These are phyloP conservation scores for Tilletia indica DNA, from an alignment of 1,284 basidiomycete species.

Conservation along the genomic window DNA sequence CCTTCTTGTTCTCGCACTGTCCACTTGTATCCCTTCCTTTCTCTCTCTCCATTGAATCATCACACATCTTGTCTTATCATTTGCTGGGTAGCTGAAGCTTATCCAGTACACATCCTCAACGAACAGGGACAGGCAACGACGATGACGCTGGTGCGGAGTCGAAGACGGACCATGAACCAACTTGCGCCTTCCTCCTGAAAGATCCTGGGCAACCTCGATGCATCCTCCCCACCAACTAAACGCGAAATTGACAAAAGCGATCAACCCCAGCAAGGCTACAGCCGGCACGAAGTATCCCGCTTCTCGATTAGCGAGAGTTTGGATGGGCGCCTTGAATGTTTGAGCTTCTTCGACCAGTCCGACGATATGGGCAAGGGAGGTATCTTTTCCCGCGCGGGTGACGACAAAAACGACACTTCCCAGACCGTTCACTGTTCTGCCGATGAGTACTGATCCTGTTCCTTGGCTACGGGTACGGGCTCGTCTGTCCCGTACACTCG, in stretches of 20 bases:
- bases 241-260: conserved; percentile 81
- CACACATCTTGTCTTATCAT: no score
- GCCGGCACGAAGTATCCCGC: conserved; percentile 93
- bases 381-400: conserved; percentile 91
- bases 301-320: conserved; percentile 89
- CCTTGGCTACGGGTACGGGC: conserved; percentile 84
- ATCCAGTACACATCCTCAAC: conserved; percentile 90
- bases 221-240: conserved; percentile 57
- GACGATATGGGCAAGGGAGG: conserved; percentile 92
- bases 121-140: conserved; percentile 99
- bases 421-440: conserved; percentile 92
- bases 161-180: conserved; percentile 87
- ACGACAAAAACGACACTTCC: conserved; percentile 95
- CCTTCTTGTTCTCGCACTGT: no score
- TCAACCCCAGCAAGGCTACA: conserved; percentile 75
- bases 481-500: conserved; percentile 96
- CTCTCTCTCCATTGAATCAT: no score
- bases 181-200: conserved; percentile 79
- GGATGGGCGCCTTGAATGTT: conserved; percentile 95
- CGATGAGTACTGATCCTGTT: conserved; percentile 79
- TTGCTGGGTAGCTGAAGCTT: no score
- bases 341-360: conserved; percentile 96
- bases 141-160: conserved; percentile 95
- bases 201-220: conserved; percentile 70
- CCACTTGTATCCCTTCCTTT: no score